Conservation (phyloP, 2,329 filamentous ascomycete species). For the Hirsutella thompsonii region DNA sequence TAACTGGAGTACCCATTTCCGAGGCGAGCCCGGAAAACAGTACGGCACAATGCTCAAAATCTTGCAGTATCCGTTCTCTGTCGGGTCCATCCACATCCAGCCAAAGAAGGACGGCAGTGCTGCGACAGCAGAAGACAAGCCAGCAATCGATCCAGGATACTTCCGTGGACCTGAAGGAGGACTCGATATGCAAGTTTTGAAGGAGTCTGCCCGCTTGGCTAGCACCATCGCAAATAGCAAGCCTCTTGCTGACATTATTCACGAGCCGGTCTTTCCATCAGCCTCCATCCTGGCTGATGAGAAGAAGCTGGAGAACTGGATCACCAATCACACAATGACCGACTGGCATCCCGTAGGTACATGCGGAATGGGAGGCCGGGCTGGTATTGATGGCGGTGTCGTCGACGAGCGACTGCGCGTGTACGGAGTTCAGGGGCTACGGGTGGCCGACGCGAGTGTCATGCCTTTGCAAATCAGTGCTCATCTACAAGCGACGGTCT, state of each 20-base stretch:
- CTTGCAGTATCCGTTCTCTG: slow-evolving; percentile 37
- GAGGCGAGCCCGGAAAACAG: slow-evolving; percentile 21
- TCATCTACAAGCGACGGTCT: slow-evolving; percentile 15
- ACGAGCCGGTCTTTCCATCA: slow-evolving; percentile 12
- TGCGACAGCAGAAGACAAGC: slow-evolving; percentile 12
- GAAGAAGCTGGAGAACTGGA: slow-evolving; percentile 11
- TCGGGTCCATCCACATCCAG: slow-evolving; percentile 32
- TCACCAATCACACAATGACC: slow-evolving; percentile 15
- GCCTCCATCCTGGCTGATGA: slow-evolving; percentile 8
- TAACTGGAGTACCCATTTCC: slow-evolving; percentile 29
- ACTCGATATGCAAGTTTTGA: slow-evolving; percentile 29
- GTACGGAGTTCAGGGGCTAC: slow-evolving; percentile 11
- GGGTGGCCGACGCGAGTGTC: slow-evolving; percentile 13
- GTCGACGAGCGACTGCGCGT: slow-evolving; percentile 14
- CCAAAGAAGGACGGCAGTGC: slow-evolving; percentile 4
- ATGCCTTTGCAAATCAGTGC: slow-evolving; percentile 15
- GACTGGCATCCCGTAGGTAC: slow-evolving; percentile 27
- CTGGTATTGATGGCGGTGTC: slow-evolving; percentile 16
- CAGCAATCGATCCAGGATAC: slow-evolving; percentile 28
- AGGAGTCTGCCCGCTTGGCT: slow-evolving; percentile 24
- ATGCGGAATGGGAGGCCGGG: slow-evolving; percentile 18
- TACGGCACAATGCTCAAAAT: slow-evolving; percentile 36
- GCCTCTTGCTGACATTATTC: slow-evolving; percentile 24
- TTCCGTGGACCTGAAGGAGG: slow-evolving; percentile 23
- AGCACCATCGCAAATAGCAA: slow-evolving; percentile 23